Evolutionary conservation across 768 basidiomycete genomes (phyloP), one percentile per base, ranked within the genome.

Genomic region (Obba rivulosa): DNA sequence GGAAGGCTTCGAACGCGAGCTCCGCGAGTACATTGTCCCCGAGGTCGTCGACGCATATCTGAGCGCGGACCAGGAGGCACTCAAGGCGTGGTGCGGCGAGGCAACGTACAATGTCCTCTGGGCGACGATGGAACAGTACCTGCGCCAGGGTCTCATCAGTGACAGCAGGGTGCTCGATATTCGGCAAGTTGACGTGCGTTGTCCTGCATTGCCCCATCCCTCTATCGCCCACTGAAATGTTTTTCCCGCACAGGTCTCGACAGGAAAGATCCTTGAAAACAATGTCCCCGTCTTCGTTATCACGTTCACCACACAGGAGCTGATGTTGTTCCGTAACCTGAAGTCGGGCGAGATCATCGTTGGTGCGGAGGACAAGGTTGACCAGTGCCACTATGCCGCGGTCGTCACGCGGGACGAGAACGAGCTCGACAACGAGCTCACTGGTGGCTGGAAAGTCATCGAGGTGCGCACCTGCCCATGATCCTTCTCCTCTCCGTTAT

Each of bases 101-200:
- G 96, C 92, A 45, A 94, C 94, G 5, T 97, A 93, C 63, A 96
- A 95, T 57, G 92, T 98, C n/a, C 76, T 97, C 3, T 95, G 94
- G 88, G 95, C 95, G 7, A 95, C 93, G 7, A 90, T 99, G 81
- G 92, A 94, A 56, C 86, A 89, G 58, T 97, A 92, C 64, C 78
- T 94, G 42, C 77, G 80, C 34, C 92, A 95, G 61, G 93, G 95
- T 2, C 77, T 98, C 21, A 72, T 95, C 55, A 91, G 89, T 55
- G 92, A 94, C 62, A 92, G 89, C 66, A 92, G 91, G 61, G 87
- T 96, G 17, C 81, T 98, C 17, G 95, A 98, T 69, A 98, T 99
- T 62, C 87, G 92, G 48, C 87, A 95, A 71, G 93, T 99, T 36
- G 96, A 99, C 66, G 92, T 97, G 64, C 51, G 86, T 71, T 21